Evolutionary conservation across 768 basidiomycete genomes (phyloP), one percentile per base, ranked within the genome.

Genomic region (Russula abietina): DNA sequence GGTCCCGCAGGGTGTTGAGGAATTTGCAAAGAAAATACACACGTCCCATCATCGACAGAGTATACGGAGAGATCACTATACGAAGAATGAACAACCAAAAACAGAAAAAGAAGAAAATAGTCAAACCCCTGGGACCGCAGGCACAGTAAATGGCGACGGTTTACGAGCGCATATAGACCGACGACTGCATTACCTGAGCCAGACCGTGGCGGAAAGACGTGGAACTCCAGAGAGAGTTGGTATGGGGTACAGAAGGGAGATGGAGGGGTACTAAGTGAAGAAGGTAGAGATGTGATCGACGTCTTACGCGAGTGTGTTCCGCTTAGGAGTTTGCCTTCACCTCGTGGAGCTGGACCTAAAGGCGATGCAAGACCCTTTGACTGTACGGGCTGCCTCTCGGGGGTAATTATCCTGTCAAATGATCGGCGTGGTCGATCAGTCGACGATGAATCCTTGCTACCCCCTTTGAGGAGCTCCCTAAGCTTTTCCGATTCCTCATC

Each of bases 401-500:
- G 51, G 45, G 67, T 61, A 0, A 65, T 33, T 0, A 67, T 67
- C 59, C 70, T 75, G 1, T 78, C 77, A 28, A 73, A 69, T 10
- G 62, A 70, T 0, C 72, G 70, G 10, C 73, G 38, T 3, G 75
- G 39, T 33, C 72, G 59, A 19, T 80, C 80, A 22, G 69, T 69
- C 32, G 74, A 64, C 32, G 70, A 60, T 65, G 69, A 75, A 32
- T 73, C 71, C 53, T 69, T 83, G 19, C 73, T 76, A 38, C 75
- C 74, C 11, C 81, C 83, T 68, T 84, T 86, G 36, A 93, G 72
- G 70, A 93, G 77, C 39, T 84, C 86, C 70, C 88, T 90, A 64
- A 93, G 77, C 67, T 84, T 86, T 59, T 85, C 86, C 2, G 86
- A 79, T 69, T 93, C 91, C 49, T 91, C 88, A 2, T 92, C 91